Evolutionary conservation across 768 basidiomycete species (phyloP).

Genomic region (Coprinopsis cinerea): DNA sequence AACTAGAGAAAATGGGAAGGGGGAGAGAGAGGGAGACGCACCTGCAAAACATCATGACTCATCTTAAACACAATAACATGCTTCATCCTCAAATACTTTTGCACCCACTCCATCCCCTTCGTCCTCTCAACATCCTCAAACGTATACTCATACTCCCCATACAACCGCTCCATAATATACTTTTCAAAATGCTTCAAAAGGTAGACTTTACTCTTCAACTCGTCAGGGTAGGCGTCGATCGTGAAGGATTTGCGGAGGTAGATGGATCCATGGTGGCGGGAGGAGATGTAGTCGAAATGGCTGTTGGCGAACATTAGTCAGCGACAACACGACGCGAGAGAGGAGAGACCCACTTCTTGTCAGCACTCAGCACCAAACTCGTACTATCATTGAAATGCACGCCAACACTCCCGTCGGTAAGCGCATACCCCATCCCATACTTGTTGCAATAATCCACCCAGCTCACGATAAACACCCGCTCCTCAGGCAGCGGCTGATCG

Average conservation of each 20-base stretch:
- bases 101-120: constrained; percentile 92
- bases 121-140: constrained; percentile 62
- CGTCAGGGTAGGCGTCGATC: constrained; percentile 67
- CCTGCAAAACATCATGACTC: constrained; percentile 95
- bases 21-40: constrained; percentile 25
- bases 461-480: constrained; percentile 89
- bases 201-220: constrained; percentile 87
- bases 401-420: constrained; percentile 92
- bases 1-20: constrained; percentile 1
- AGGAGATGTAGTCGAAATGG: constrained; percentile 84
- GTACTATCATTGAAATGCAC: constrained; percentile 98
- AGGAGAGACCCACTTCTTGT: constrained; percentile 64
- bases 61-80: constrained; percentile 95
- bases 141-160: constrained; percentile 79
- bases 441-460: constrained; percentile 99
- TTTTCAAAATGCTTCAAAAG: constrained; percentile 89
- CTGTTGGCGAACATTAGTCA: constrained; percentile 32
- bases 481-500: constrained; percentile 39
- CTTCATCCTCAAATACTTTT: constrained; percentile 95
- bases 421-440: constrained; percentile 99
- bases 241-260: constrained; percentile 70
- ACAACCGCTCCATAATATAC: constrained; percentile 90
- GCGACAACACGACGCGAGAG: constrained; percentile 3
- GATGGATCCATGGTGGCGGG: constrained; percentile 56
- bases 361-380: constrained; percentile 75